phyloP scores from a whole-genome alignment of 2,329 filamentous ascomycete genomes.

The Grosmannia serpens region DNA sequence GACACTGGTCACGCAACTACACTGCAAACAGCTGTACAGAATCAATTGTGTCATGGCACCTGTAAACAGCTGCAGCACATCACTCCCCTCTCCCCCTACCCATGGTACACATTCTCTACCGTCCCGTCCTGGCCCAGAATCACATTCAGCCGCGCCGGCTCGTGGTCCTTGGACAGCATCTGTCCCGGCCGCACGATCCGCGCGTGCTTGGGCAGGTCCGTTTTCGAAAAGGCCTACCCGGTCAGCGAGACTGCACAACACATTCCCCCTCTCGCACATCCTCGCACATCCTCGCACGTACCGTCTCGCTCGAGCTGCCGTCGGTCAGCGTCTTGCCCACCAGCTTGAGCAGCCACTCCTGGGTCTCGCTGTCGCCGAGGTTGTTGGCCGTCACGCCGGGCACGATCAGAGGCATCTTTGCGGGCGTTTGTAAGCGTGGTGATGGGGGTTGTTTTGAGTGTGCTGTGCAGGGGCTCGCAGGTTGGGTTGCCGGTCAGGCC shows the following conservation, averaged over 20 bases:
- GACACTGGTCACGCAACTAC: too few species aligned
- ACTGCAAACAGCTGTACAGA: too few species aligned
- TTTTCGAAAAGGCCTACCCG: slow-evolving; percentile 47
- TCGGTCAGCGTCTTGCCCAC: slow-evolving; percentile 52
- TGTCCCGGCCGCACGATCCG: slow-evolving; percentile 45
- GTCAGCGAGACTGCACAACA: neutral
- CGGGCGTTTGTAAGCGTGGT: neutral
- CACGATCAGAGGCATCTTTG: slow-evolving; percentile 53
- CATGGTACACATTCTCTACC: slow-evolving; percentile 46
- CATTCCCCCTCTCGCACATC: neutral
- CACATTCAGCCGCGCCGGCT: slow-evolving; percentile 44
- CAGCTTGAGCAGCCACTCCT: slow-evolving; percentile 51
- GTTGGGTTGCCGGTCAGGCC: too few species aligned
- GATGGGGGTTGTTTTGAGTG: neutral
- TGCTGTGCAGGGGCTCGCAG: too few species aligned
- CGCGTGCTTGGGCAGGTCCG: slow-evolving; percentile 43
- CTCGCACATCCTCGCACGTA: slow-evolving; percentile 22
- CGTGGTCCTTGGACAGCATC: slow-evolving; percentile 48
- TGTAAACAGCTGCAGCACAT: too few species aligned
- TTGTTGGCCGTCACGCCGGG: slow-evolving; percentile 40
- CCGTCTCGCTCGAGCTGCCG: slow-evolving; percentile 37
- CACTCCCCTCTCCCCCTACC: slow-evolving; percentile 22
- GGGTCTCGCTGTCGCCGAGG: slow-evolving; percentile 32
- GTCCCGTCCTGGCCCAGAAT: slow-evolving; percentile 48
- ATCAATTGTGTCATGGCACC: too few species aligned